Conservation (phyloP, 768 basidiomycete genomes). For the Tubosaeta sp. region DNA sequence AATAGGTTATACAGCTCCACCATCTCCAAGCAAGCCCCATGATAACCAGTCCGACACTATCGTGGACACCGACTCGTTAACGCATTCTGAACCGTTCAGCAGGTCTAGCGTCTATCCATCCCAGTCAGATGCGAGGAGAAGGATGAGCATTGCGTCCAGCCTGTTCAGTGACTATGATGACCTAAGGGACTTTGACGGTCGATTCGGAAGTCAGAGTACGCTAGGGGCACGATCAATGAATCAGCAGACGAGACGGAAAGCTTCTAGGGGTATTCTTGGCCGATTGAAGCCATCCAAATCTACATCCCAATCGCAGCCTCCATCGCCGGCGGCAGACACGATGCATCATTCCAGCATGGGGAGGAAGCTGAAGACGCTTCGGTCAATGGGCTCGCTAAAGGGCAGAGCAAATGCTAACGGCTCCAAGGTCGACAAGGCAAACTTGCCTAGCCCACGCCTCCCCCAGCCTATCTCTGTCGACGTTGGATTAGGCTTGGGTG, state of each 20-base stretch:
- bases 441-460: conserved; percentile 46
- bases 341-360: conserved; percentile 29
- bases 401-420: conserved; percentile 36
- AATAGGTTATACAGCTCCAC: conserved; percentile 69
- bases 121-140: conserved; percentile 40
- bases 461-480: conserved; percentile 55
- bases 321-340: conserved; percentile 40
- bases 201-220: conserved; percentile 79
- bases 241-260: conserved; percentile 48
- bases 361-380: conserved; percentile 66
- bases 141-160: conserved; percentile 71
- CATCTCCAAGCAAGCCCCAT: conserved; percentile 31
- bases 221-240: conserved; percentile 44
- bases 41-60: conserved; percentile 16
- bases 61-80: conserved; percentile 15
- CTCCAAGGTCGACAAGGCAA: conserved; percentile 33
- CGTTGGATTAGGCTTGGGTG: conserved; percentile 51
- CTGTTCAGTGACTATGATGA: conserved; percentile 87
- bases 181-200: conserved; percentile 79
- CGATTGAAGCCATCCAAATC: conserved; percentile 49
- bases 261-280: conserved; percentile 65
- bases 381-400: conserved; percentile 79
- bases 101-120: conserved; percentile 27
- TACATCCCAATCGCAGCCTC: conserved; percentile 41
- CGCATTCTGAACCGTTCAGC: conserved; percentile 18